These are phyloP conservation scores for Dactylorhiza incarnata DNA, from an alignment of 106 monocot species.

Conservation along the genomic window DNA sequence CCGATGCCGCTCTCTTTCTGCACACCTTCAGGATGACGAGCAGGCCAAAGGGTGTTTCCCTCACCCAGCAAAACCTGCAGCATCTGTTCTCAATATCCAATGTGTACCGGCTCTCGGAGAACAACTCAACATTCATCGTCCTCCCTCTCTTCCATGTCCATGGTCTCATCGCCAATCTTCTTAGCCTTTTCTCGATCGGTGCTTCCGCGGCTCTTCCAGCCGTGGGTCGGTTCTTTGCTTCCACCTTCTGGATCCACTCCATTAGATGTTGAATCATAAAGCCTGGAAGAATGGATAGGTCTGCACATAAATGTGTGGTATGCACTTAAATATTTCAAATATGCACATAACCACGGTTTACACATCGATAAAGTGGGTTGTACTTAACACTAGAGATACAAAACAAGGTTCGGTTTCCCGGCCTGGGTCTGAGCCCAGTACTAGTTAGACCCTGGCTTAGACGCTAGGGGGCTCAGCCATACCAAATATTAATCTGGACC, in stretches of 20 bases:
- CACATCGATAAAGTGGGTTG: no score
- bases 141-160: slow-evolving; percentile 96
- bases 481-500: no score
- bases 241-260: slow-evolving; percentile 73
- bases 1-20: slow-evolving; percentile 84
- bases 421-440: no score
- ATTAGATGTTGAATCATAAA: no score
- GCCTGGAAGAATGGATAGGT: no score
- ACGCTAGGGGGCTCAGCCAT: no score
- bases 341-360: no score
- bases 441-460: no score
- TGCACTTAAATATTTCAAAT: no score
- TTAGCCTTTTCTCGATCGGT: slow-evolving; percentile 53
- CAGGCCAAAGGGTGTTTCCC: slow-evolving; percentile 84
- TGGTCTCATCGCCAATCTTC: slow-evolving; percentile 67
- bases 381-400: no score
- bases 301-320: no score
- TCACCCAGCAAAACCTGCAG: slow-evolving; percentile 76
- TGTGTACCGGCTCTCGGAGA: slow-evolving; percentile 49
- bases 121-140: slow-evolving; percentile 76
- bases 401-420: no score
- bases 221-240: slow-evolving; percentile 73
- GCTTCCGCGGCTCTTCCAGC: slow-evolving; percentile 50
- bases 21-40: slow-evolving; percentile 97
- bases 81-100: slow-evolving; percentile 58